Conservation (phyloP, 2,329 filamentous ascomycete species). For the Hysterium pulicare region DNA sequence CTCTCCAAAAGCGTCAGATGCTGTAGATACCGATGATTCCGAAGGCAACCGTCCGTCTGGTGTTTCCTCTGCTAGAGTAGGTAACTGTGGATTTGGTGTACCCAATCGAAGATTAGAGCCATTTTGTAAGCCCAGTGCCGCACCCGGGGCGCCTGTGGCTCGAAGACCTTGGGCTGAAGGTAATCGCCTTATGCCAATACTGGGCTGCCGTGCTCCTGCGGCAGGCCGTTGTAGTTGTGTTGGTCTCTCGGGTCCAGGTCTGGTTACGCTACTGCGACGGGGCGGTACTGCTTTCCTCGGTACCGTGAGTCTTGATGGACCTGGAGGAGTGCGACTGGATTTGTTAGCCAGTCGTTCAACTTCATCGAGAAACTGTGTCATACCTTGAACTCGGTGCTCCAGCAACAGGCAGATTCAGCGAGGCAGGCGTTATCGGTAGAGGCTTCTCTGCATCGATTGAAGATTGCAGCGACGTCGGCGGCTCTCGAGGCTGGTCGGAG, state of each 20-base stretch:
- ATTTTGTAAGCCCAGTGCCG: conserved; percentile 8
- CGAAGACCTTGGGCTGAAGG: conserved; percentile 24
- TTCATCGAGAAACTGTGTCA: conserved; percentile 1
- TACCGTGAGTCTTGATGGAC: conserved; percentile 4
- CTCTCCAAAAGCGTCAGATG: neutral
- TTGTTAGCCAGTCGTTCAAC: conserved; percentile 14
- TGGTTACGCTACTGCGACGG: conserved; percentile 21
- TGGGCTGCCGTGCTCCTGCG: conserved; percentile 27
- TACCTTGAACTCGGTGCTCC: conserved; percentile 23
- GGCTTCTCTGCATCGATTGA: conserved; percentile 33
- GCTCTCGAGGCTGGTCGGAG: conserved; percentile 18
- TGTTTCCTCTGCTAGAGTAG: neutral
- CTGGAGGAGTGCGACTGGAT: conserved; percentile 13
- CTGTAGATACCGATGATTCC: neutral
- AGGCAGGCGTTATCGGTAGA: conserved; percentile 15
- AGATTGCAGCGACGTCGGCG: conserved; percentile 33
- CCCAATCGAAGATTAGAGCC: neutral
- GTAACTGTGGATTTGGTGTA: neutral
- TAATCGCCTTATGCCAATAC: conserved; percentile 34
- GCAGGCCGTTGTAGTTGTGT: conserved; percentile 20
- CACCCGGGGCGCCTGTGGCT: conserved; percentile 7
- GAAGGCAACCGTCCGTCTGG: neutral
- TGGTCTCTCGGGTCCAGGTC: neutral
- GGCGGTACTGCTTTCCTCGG: conserved; percentile 6
- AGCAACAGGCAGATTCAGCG: neutral